These are phyloP conservation scores for Talaromyces ruber DNA, from an alignment of 495 filamentous ascomycete genomes.

Conservation along the genomic window DNA sequence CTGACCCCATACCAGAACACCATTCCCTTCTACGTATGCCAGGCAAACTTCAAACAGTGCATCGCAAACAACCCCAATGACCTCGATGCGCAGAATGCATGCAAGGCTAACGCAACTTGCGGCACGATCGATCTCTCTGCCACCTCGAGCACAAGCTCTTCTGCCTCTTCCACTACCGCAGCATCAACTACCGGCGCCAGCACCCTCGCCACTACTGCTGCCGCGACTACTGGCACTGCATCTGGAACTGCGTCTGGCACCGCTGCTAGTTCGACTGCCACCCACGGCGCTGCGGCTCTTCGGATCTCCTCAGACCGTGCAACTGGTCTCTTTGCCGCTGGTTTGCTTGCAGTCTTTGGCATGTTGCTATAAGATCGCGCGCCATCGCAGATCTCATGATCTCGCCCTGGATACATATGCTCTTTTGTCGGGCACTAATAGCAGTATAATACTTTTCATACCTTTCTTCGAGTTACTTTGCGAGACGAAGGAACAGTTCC, in stretches of 20 bases:
- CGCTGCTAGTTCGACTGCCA: slow-evolving; percentile 15
- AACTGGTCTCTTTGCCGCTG: slow-evolving; percentile 39
- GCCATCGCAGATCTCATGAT: not conserved
- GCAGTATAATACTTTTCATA: slow-evolving; percentile 1
- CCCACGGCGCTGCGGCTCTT: slow-evolving; percentile 27
- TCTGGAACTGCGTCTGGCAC: slow-evolving; percentile 21
- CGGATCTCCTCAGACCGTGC: slow-evolving; percentile 38
- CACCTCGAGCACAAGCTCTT: slow-evolving; percentile 36
- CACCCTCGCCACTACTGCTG: slow-evolving; percentile 12
- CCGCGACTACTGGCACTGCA: slow-evolving; percentile 8
- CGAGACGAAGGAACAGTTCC: not conserved
- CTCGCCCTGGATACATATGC: not conserved
- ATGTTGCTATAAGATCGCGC: slow-evolving; percentile 33
- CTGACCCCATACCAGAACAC: slow-evolving; percentile 43
- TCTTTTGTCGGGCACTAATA: not conserved
- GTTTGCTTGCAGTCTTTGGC: slow-evolving; percentile 38
- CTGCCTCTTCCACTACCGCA: slow-evolving; percentile 10
- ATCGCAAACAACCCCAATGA: slow-evolving; percentile 35
- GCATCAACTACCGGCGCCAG: slow-evolving; percentile 9
- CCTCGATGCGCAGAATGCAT: slow-evolving; percentile 1
- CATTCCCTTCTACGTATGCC: slow-evolving; percentile 50
- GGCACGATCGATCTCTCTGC: slow-evolving; percentile 19
- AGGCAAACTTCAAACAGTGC: slow-evolving; percentile 41
- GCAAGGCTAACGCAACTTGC: slow-evolving; percentile 19
- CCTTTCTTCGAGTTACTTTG: not conserved